phyloP scores from a whole-genome alignment of 805 yeast species.

The Blastobotrys terrestris region DNA sequence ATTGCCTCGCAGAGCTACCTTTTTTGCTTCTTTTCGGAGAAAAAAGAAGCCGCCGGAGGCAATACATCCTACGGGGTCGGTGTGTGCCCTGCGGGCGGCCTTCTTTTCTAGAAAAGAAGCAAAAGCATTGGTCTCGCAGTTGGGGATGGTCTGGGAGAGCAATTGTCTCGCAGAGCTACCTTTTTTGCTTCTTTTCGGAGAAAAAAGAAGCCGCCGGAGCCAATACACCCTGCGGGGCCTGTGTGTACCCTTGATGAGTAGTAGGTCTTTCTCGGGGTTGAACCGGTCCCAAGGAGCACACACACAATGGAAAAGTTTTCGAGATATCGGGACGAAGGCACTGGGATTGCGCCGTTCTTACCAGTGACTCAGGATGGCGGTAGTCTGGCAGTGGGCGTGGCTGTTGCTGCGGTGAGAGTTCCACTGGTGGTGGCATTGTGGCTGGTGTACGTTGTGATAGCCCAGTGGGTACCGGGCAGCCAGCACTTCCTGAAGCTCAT shows the following conservation, averaged over 20 bases:
- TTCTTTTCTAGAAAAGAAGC: too few species aligned
- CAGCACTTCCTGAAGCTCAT: slow-evolving; percentile 1
- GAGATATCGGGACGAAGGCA: slow-evolving; percentile 80
- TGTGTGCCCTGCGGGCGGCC: too few species aligned
- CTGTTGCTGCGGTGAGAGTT: slow-evolving; percentile 4
- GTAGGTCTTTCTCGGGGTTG: too few species aligned
- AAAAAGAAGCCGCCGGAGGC: too few species aligned
- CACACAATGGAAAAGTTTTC: slow-evolving; percentile 71
- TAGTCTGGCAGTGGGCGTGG: not conserved
- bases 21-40: too few species aligned
- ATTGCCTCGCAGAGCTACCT: too few species aligned
- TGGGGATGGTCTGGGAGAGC: too few species aligned
- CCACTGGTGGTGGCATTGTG: slow-evolving; percentile 12
- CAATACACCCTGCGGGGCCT: not conserved
- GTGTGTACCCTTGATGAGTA: too few species aligned
- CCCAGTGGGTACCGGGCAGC: slow-evolving; percentile 11
- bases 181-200: not conserved
- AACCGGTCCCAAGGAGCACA: not conserved
- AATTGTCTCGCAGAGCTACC: not conserved
- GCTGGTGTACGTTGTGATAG: slow-evolving; percentile 8
- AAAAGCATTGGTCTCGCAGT: not conserved
- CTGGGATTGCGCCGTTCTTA: slow-evolving; percentile 88
- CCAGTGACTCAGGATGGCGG: slow-evolving; percentile 34
- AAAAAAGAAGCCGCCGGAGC: not conserved
- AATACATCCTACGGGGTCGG: too few species aligned